A percentile compares a stretch with the other conserved stretches of the same genome.
Evolutionary conservation across 192 early-diverging fungal species (phyloP).

Genomic region (Coemansia sp.): DNA sequence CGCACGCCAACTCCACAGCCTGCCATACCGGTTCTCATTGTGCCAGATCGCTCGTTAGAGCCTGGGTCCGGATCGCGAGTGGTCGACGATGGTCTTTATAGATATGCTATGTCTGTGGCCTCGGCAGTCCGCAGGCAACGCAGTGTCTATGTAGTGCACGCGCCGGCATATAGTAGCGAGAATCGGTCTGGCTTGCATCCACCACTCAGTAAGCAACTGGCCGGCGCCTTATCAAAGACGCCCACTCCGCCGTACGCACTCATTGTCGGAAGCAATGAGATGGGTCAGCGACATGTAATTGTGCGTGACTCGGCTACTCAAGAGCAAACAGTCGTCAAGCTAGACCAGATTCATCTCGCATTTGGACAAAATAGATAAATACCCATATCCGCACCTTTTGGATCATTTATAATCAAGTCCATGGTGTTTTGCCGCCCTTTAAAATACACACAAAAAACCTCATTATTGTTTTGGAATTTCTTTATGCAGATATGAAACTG

Average conservation of each 20-base stretch:
- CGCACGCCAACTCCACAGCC: background rate
- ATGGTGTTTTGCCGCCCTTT: background rate
- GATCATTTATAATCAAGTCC: background rate
- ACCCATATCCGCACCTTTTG: background rate
- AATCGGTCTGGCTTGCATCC: slow-evolving; percentile 5
- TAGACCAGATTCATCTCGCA: slow-evolving; percentile 13
- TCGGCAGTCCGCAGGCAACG: slow-evolving; percentile 8
- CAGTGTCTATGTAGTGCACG: slow-evolving; percentile 24
- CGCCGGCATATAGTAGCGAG: background rate
- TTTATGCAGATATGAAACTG: slow-evolving; percentile 31
- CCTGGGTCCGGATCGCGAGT: background rate
- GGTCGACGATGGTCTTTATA: slow-evolving; percentile 21
- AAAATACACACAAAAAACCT: background rate
- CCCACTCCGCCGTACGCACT: slow-evolving; percentile 14
- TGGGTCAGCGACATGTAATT: slow-evolving; percentile 11
- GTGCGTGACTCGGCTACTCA: slow-evolving; percentile 20
- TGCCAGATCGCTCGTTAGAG: slow-evolving; percentile 20
- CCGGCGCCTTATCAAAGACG: slow-evolving; percentile 17
- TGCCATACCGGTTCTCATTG: slow-evolving; percentile 34
- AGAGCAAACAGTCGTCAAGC: slow-evolving; percentile 1
- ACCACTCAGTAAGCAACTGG: slow-evolving; percentile 39
- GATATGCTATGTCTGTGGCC: slow-evolving; percentile 35
- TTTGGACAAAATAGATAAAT: background rate
- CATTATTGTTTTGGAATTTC: no score
- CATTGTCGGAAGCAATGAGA: slow-evolving; percentile 34